Conservation (phyloP, 2,329 filamentous ascomycete genomes). For the Penicillium sp. region DNA sequence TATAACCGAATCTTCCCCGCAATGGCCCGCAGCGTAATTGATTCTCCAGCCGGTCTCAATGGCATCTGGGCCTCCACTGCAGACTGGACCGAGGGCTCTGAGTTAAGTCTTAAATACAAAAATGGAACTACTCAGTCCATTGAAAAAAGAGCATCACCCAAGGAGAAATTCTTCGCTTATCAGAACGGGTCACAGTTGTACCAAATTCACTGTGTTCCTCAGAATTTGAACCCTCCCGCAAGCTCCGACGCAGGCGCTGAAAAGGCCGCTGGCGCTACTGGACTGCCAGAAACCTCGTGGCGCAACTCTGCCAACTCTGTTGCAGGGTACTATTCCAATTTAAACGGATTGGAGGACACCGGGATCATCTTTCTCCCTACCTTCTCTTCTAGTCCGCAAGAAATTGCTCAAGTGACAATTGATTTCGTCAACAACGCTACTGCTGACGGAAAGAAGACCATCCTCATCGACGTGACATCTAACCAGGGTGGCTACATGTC, state of each 20-base stretch:
- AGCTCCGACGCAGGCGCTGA: conserved; percentile 13
- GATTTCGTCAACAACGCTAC: conserved; percentile 27
- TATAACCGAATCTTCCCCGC: conserved; percentile 24
- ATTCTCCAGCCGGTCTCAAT: conserved; percentile 12
- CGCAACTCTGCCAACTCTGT: conserved; percentile 26
- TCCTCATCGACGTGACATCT: conserved; percentile 58
- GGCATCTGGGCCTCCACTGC: conserved; percentile 18
- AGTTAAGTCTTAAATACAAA: conserved; percentile 14
- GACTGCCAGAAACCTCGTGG: conserved; percentile 19
- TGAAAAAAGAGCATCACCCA: conserved; percentile 16
- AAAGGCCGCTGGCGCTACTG: conserved; percentile 14
- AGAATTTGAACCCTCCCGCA: conserved; percentile 8
- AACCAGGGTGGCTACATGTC: conserved; percentile 55
- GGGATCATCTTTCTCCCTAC: conserved; percentile 41
- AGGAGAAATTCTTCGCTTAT: conserved; percentile 19
- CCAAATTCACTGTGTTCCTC: conserved; percentile 18
- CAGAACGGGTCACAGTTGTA: conserved; percentile 18
- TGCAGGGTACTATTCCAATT: conserved; percentile 45
- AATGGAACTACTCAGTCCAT: conserved; percentile 18
- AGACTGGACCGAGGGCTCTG: conserved; percentile 20
- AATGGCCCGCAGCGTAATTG: conserved; percentile 17
- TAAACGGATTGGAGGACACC: conserved; percentile 39
- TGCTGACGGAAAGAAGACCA: conserved; percentile 49
- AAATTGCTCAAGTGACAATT: conserved; percentile 17
- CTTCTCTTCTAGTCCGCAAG: conserved; percentile 18